Conservation (phyloP, 2,329 filamentous ascomycete species). For the Fragosphaeria purpurea region DNA sequence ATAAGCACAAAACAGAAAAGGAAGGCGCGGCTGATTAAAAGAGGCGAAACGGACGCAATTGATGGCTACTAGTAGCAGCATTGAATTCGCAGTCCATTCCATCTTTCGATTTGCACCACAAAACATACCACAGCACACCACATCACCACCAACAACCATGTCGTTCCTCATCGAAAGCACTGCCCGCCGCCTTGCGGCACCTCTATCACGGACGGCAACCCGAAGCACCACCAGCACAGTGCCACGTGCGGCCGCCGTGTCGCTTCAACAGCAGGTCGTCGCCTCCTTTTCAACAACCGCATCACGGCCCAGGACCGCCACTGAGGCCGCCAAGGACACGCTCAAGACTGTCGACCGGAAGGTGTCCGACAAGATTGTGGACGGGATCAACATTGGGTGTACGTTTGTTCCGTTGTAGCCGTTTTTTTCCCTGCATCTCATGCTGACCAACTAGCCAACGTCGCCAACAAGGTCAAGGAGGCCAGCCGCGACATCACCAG, state of each 20-base stretch:
- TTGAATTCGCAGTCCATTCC: no score
- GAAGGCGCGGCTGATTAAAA: no score
- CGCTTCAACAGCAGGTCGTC: background rate
- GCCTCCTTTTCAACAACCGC: slow-evolving; percentile 38
- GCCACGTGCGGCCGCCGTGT: background rate
- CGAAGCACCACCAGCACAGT: slow-evolving; percentile 20
- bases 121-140: no score
- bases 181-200: slow-evolving; percentile 30
- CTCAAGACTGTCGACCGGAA: slow-evolving; percentile 49
- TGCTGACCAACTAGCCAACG: slow-evolving; percentile 20
- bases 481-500: slow-evolving; percentile 23
- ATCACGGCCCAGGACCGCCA: slow-evolving; percentile 35
- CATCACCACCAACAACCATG: slow-evolving; percentile 34
- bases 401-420: no score
- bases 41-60: no score
- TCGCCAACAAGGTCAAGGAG: slow-evolving; percentile 37
- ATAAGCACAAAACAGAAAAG: no score
- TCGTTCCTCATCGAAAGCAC: slow-evolving; percentile 41
- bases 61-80: no score
- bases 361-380: slow-evolving; percentile 51
- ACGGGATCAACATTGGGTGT: slow-evolving; percentile 51
- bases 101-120: no score
- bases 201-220: slow-evolving; percentile 27
- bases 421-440: background rate
- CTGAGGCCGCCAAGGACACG: slow-evolving; percentile 48